Base-by-base conservation (phyloP, 306 rosid species). In the Vicia villosa region DNA sequence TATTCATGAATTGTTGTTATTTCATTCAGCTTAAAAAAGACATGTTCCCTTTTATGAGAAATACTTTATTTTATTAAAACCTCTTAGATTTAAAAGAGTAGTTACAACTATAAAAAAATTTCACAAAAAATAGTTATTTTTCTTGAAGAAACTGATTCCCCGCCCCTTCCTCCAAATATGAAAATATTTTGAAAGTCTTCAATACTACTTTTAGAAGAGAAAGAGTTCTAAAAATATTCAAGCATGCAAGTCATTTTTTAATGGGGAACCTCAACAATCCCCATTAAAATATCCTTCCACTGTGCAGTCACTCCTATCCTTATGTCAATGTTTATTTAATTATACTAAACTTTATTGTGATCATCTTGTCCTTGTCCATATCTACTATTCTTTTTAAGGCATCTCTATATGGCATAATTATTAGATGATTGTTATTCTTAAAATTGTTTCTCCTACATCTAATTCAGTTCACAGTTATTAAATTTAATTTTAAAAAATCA, bases 381-480 rank as follows among this genome's bases (percentile, higher is more conserved):
- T 78, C 85, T 68, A 70, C 59, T 55, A 71, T 73, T 68, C 59
- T 77, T 61, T 36, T 59, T 46, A 38, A 54, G 82, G 96, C 70
- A 88, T 91, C 84, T 86, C 78, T 51, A 24, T 57, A 70, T 52
- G 73, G 91, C 76, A 83, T 88, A 81, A 77, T 76, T 67, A 73
- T 74, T 76, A 34, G 38, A 46, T 46, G 10, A 46, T 8, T 15
- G 1, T n/a, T 46, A 15, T 6, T n/a, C 8, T 15, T 46, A 46
- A 10, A 15, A 7, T 52, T 52, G 21, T 20, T 52, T 21, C 59
- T 20, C 32, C 8, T 10, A 52, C 22, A 52, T 4, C 30, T 52
- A 52, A 21, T 20, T 55, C 16, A 22, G 16, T 22, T 24, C 37
- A 5, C n/a, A 13, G 17, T 24, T 56, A 14, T 26, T 56, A 26